These are phyloP conservation scores for Larix sibirica DNA, from an alignment of 83 land plant species.

Conservation along the genomic window DNA sequence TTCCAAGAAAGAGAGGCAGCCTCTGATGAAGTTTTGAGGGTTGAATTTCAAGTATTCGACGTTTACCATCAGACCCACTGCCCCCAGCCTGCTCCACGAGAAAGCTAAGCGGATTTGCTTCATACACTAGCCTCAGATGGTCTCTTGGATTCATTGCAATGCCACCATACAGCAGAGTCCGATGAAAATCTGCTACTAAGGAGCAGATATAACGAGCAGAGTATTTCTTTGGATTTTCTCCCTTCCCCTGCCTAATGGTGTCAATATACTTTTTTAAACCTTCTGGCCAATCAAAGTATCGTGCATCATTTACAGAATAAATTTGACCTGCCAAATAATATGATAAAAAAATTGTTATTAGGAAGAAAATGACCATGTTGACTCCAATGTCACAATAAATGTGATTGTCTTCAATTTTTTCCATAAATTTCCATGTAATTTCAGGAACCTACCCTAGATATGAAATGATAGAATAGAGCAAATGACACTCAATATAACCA, in stretches of 20 bases:
- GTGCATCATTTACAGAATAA: constrained; percentile 98
- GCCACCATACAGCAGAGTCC: constrained; percentile 94
- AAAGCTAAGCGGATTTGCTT: constrained; percentile 95
- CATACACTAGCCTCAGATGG: constrained; percentile 91
- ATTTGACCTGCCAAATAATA: constrained; percentile 71
- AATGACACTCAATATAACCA: not conserved
- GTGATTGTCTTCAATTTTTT: not conserved
- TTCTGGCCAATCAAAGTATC: constrained; percentile 97
- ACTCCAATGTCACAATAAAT: no score
- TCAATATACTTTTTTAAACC: constrained; percentile 88
- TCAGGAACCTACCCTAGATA: not conserved
- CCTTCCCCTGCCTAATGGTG: constrained; percentile 93
- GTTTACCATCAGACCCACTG: constrained; percentile 89
- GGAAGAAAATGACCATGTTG: no score
- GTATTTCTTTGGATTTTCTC: constrained; percentile 88
- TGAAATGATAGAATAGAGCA: not conserved
- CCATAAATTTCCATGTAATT: not conserved
- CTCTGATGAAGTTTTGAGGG: constrained; percentile 87
- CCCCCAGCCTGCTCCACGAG: constrained; percentile 95
- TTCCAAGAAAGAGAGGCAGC: constrained; percentile 90
- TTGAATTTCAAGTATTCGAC: constrained; percentile 76
- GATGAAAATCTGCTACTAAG: constrained; percentile 93
- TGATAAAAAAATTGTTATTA: not conserved
- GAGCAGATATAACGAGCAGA: constrained; percentile 98
- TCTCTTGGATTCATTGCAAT: constrained; percentile 94